Evolutionary conservation across 352 stramenopile species (phyloP), one percentile per base, ranked within the genome.

Genomic region (Globisporangium perplexum): DNA sequence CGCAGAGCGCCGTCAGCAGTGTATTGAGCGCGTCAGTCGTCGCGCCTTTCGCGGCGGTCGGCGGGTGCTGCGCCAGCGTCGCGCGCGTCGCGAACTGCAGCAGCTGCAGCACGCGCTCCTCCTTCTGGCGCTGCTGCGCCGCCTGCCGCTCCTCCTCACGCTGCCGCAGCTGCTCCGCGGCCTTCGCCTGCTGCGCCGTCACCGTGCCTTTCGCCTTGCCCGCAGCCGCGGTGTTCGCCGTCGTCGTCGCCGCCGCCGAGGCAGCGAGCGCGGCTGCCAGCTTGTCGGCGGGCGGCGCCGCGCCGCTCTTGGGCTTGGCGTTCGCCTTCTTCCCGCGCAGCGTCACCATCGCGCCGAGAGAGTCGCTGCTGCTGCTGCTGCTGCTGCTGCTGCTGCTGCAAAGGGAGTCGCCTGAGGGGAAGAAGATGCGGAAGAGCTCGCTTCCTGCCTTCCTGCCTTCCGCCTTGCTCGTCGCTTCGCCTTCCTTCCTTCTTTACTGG

Each of bases 241-340:
- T 23, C 26, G 26, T 23, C 43, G n/a, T 38, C 17, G 66, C 60
- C 10, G 31, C 48, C 33, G 28, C 55, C 30, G 46, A 45, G 5
- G 38, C 48, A 31, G 46, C 50, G 30, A 39, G 42, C 41, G 65
- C 63, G 31, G 72, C 57, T 22, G 66, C 57, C 47, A 75, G 76
- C 43, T 84, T 74, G 15, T 71, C 53, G 24, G 72, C 47, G 18
- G 48, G 26, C 26, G 24, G 60, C 62, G 76, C 86, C 49, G 23
- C 62, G 63, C 79, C 87, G 53, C 62, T 67, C 63, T 83, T 88
- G 43, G 80, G 55, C 38, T 74, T 69, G 18, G 71, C 76, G 60
- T 84, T 88, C 35, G 73, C 58, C 65, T 91, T 91, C 65, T 84
- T 86, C 22, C 76, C 75, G 11, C 80, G 75, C 47, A 91, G 74